A percentile compares a stretch with the other conserved stretches of the same genome.
Evolutionary conservation across 139 green algal genomes (phyloP).

Genomic region (Coelastrella sp.): DNA sequence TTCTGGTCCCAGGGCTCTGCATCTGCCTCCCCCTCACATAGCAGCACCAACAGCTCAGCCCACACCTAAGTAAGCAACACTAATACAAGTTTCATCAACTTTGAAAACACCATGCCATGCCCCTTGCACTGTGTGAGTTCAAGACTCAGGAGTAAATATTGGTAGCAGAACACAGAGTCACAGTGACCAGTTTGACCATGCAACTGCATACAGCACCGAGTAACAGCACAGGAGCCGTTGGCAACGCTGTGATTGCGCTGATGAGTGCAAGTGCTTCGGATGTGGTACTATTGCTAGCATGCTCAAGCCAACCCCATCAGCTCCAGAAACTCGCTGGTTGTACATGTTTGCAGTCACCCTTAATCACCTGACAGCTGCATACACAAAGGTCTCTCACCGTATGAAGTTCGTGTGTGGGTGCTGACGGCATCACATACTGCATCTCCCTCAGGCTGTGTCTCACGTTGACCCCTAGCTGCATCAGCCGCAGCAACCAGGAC

Average conservation of each 20-base stretch:
- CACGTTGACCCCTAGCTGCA: constrained; percentile 65
- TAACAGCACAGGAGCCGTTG: too few relatives aligned
- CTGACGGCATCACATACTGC: constrained; percentile 43
- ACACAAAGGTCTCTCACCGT: constrained; percentile 16
- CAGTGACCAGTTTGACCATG: too few relatives aligned
- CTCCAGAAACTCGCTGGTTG: neutral
- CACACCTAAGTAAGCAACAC: constrained; percentile 26
- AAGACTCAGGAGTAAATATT: too few relatives aligned
- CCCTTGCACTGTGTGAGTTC: too few relatives aligned
- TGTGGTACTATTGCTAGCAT: too few relatives aligned
- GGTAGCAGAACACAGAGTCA: too few relatives aligned
- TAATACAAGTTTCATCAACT: neutral
- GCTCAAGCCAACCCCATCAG: neutral
- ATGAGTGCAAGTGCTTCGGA: too few relatives aligned
- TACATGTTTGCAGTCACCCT: neutral
- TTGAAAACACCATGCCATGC: neutral
- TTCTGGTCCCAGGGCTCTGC: constrained; percentile 34
- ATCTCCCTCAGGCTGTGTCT: constrained; percentile 58
- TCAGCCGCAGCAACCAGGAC: constrained; percentile 72
- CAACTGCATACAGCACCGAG: too few relatives aligned
- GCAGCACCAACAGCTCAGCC: constrained; percentile 37
- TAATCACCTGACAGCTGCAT: too few relatives aligned
- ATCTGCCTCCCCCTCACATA: constrained; percentile 23
- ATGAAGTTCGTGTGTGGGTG: constrained; percentile 22
- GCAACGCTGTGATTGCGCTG: too few relatives aligned